Evolutionary conservation across 805 yeast genomes (phyloP), one percentile per base, ranked within the genome.

Genomic region (Ogataea ganodermae): DNA sequence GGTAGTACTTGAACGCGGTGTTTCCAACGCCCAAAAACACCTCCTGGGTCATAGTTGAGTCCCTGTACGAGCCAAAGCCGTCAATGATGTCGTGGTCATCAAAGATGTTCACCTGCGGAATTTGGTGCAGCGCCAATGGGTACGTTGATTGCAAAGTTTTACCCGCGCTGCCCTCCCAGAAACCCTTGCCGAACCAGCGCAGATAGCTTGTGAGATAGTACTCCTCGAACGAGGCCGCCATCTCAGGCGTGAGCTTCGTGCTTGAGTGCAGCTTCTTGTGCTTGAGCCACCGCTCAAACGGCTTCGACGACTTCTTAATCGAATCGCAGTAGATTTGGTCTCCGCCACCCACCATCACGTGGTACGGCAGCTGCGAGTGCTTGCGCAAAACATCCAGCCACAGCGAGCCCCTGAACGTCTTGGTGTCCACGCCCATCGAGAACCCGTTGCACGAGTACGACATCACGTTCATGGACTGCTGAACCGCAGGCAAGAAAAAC

Each of bases 1-100:
- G 78, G 67, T 94, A 92, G 68, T 86, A 91, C 61, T 83, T 83
- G 72, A 80, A 89, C 1, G 98, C 97, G 10, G 79, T 68, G 50
- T 76, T 76, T 8, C 98, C 98, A 26, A 92, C 76, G 10, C 84
- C 79, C 47, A 67, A 63, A 63, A 92, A 88, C 7, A 88, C 78
- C 1, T 80, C 82, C 32, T 81, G 79, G 2, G 59, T 58, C 96
- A 89, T 90, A 27, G 96, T 88, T 1, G 66, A 47, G 55, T 89
- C 86, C 41, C 75, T 73, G 65, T 92, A 92, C 0, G 96, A 87
- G 2, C 98, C 99, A 68, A 81, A 92, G 2, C 98, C 99, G 63
- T 92, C 99, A 56, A 94, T 91, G 44, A 92, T 88, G 65, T 94
- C 98, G 68, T 92, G 99, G 65, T 92, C 99, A 66, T 92, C 99